Percentiles rank a stretch among this genome's conserved stretches.
Conservation (phyloP, 768 basidiomycete genomes). For the Melanogaster broomeanus region DNA sequence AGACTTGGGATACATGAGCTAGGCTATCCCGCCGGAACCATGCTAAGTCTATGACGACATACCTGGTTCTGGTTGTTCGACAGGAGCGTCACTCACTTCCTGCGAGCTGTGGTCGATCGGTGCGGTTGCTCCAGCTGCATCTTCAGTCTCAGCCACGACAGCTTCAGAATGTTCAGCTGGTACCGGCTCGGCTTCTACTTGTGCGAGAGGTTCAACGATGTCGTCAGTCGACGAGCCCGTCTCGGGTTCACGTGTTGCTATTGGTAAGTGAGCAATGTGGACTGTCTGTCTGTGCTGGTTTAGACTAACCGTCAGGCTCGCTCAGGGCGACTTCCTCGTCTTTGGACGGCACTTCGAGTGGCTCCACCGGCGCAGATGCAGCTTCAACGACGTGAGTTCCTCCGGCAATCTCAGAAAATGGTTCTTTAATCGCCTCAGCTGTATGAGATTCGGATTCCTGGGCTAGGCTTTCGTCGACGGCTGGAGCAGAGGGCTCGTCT, state of each 20-base stretch:
- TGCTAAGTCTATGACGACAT: background rate
- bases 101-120: background rate
- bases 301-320: background rate
- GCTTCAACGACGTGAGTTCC: background rate
- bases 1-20: constrained; percentile 3
- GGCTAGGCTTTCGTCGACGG: background rate
- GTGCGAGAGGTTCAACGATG: background rate
- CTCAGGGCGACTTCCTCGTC: background rate
- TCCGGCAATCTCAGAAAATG: background rate
- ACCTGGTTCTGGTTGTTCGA: background rate
- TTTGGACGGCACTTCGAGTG: background rate
- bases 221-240: background rate
- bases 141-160: background rate
- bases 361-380: background rate
- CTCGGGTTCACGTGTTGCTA: background rate
- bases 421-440: constrained; percentile 1
- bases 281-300: background rate
- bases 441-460: background rate
- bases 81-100: background rate
- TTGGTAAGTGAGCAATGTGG: no score
- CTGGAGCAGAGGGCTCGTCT: background rate
- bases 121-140: background rate
- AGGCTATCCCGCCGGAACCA: background rate
- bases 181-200: background rate
- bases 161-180: background rate